Evolutionary conservation across 345 rosid genomes (phyloP).

Genomic region (Alliaria petiolata): DNA sequence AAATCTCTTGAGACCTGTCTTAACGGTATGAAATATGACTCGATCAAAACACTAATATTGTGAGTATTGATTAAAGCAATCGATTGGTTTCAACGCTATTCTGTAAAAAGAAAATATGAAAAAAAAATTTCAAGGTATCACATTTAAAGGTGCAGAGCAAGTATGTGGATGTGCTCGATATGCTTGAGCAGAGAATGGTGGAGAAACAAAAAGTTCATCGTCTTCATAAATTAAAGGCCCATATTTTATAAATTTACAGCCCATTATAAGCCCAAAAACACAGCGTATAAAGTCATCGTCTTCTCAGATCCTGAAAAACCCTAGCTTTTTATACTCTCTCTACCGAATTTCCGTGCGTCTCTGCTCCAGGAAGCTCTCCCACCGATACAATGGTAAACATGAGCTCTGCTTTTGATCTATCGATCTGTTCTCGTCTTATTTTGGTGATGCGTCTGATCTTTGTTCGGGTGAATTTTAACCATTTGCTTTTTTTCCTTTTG

Average conservation of each 20-base stretch:
- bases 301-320: not conserved
- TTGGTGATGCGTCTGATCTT: not conserved
- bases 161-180: too few relatives aligned
- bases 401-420: not conserved
- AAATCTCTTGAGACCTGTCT: not conserved
- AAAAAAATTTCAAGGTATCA: too few relatives aligned
- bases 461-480: not conserved
- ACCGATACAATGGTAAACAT: conserved; percentile 19
- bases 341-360: not conserved
- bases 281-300: conserved; percentile 5
- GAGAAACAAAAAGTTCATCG: too few relatives aligned
- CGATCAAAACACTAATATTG: too few relatives aligned
- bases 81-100: too few relatives aligned
- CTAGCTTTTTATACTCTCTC: not conserved
- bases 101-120: too few relatives aligned
- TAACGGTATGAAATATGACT: too few relatives aligned
- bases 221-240: too few relatives aligned
- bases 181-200: too few relatives aligned
- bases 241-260: not conserved
- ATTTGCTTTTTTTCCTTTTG: not conserved
- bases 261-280: conserved; percentile 20
- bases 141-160: too few relatives aligned
- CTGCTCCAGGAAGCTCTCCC: conserved; percentile 9
- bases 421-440: not conserved
- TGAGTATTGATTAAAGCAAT: too few relatives aligned